These are phyloP conservation scores for Ramalina intermedia DNA, from an alignment of 495 filamentous ascomycete genomes.

Conservation along the genomic window DNA sequence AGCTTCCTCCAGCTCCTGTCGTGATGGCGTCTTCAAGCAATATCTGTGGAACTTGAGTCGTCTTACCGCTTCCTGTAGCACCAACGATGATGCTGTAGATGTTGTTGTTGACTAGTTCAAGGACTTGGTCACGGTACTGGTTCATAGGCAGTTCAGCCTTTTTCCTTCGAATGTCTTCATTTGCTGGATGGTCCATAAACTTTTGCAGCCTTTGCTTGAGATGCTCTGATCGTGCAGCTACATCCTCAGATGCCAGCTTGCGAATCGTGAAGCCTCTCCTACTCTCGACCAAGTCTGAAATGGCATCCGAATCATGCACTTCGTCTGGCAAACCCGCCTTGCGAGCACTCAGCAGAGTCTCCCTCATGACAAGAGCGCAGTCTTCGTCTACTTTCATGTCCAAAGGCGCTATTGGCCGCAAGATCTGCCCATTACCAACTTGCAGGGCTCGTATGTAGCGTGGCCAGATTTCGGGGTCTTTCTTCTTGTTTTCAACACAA, in stretches of 20 bases:
- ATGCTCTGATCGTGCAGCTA: conserved; percentile 13
- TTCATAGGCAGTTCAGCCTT: conserved; percentile 36
- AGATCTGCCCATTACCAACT: conserved; percentile 26
- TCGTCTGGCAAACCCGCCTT: conserved; percentile 28
- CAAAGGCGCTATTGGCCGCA: conserved; percentile 20
- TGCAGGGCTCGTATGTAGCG: conserved; percentile 26
- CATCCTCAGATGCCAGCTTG: conserved; percentile 11
- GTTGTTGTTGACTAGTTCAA: conserved; percentile 34
- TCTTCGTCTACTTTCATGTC: conserved; percentile 23
- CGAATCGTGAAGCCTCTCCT: conserved; percentile 9
- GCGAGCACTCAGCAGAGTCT: conserved; percentile 25
- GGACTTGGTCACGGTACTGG: conserved; percentile 25
- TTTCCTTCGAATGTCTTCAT: conserved; percentile 22
- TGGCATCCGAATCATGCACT: conserved; percentile 13
- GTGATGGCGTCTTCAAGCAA: conserved; percentile 38
- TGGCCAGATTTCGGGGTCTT: conserved; percentile 21
- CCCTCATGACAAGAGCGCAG: conserved; percentile 25
- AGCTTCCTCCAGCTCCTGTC: conserved; percentile 23
- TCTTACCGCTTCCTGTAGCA: conserved; percentile 46
- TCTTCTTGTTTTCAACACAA: conserved; percentile 24
- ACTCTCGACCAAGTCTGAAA: conserved; percentile 8
- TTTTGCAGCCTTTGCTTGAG: conserved; percentile 18
- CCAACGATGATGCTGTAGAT: conserved; percentile 39
- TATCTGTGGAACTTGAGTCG: conserved; percentile 48
- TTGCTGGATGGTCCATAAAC: conserved; percentile 19